Base-by-base conservation (phyloP, 129 eudicot genomes). In the Lonicera japonica region DNA sequence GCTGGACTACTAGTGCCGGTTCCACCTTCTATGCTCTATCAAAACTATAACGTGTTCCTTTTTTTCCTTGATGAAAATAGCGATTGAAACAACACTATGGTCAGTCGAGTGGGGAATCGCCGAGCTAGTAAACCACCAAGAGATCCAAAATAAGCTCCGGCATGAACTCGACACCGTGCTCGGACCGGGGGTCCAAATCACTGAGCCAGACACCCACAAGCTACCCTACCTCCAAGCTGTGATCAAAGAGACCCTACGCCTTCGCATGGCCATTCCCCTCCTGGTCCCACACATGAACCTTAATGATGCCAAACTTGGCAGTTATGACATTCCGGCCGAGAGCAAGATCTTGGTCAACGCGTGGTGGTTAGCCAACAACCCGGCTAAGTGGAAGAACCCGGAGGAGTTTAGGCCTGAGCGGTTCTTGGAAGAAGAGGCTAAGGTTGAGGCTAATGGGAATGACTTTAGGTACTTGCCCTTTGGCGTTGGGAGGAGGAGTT, bases 201-300 rank as follows among this genome's bases (percentile, higher is more conserved):
- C 94, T 4, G 95, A 90, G 80, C 95, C 95, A 8, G 97, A 87
- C 55, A 63, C 78, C 46, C 70, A 74, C 41, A 87, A 82, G 60
- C 92, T 90, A 39, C 97, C 97, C 0, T 90, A 90, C 80, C 95
- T 90, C 21, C 87, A 90, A 46, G 97, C 97, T 10, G 97, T 90
- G 43, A 48, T 90, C 77, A 90, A 90, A 70, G 97, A 90, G 63
- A 90, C 95, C n/a, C 89, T 90, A 0, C 86, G 97, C 15, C 85
- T 83, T 7, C 80, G 97, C 0, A 90, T 87, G 97, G 89, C 94
- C 0, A 84, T 90, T 67, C 97, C 97, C 19, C 84, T 87, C 8
- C 76, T 90, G 45, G 94, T 90, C 72, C 97, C 97, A 0, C 97
- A 90, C 86, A 86, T 90, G 97, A 90, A 90, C 84, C 94, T 90